Evolutionary conservation across 768 basidiomycete genomes (phyloP).

Genomic region (Suillus clintonianus): DNA sequence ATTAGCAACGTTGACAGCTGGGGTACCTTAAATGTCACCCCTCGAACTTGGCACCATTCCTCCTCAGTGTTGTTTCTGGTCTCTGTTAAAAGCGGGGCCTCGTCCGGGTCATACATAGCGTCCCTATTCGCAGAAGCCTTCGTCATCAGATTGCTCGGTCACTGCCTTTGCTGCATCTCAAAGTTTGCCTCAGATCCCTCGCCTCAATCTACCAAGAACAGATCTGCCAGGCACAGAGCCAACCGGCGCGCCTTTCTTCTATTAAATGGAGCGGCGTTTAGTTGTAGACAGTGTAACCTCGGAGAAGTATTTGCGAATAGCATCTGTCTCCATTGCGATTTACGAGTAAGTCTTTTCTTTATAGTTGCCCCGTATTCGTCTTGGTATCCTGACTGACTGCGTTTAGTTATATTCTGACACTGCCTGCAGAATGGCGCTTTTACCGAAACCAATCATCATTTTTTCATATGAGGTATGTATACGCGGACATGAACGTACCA

Average conservation of each 20-base stretch:
- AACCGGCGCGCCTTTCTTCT: background rate
- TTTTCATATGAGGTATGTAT: slow-evolving; percentile 28
- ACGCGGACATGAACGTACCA: background rate
- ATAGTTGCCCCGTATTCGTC: background rate
- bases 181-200: background rate
- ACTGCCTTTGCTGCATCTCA: no score
- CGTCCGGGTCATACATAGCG: no score
- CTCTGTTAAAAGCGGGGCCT: no score
- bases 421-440: slow-evolving; percentile 34
- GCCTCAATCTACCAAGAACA: background rate
- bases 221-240: background rate
- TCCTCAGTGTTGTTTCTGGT: no score
- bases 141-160: no score
- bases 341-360: slow-evolving; percentile 35
- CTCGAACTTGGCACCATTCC: no score
- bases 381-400: background rate
- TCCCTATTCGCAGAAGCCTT: no score
- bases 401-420: slow-evolving; percentile 32
- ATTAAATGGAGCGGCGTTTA: background rate
- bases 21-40: no score
- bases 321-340: slow-evolving; percentile 37
- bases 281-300: slow-evolving; percentile 7
- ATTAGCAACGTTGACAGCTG: no score
- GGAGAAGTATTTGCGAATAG: slow-evolving; percentile 35
- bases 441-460: slow-evolving; percentile 29